Evolutionary conservation across 768 basidiomycete genomes (phyloP).

Genomic region (Mycena floridula): DNA sequence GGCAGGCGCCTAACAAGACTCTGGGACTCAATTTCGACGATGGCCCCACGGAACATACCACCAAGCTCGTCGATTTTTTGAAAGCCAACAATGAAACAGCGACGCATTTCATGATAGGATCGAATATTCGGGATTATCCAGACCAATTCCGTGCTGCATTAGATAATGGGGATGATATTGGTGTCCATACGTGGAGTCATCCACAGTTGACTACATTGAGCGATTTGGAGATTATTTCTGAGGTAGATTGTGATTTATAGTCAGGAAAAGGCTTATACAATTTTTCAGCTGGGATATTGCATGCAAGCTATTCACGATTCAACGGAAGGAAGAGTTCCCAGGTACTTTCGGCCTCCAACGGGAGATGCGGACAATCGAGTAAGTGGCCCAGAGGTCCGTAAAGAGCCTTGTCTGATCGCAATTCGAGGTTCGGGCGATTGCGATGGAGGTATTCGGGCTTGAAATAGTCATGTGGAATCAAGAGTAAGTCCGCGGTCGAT

Average conservation of each 20-base stretch:
- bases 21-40: slow-evolving; percentile 75
- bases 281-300: slow-evolving; percentile 67
- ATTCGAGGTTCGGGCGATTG: neutral
- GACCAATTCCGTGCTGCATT: slow-evolving; percentile 50
- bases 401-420: neutral
- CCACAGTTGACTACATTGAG: slow-evolving; percentile 75
- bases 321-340: slow-evolving; percentile 63
- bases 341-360: slow-evolving; percentile 84
- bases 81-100: slow-evolving; percentile 53
- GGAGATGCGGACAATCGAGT: slow-evolving; percentile 84
- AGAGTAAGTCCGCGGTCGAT: slow-evolving; percentile 50
- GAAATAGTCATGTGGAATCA: slow-evolving; percentile 85
- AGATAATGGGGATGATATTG: slow-evolving; percentile 38
- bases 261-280: slow-evolving; percentile 2
- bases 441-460: slow-evolving; percentile 58
- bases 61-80: slow-evolving; percentile 60
- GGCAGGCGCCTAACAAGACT: slow-evolving; percentile 70
- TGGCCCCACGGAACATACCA: slow-evolving; percentile 56
- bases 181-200: slow-evolving; percentile 65
- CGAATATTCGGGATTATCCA: slow-evolving; percentile 60
- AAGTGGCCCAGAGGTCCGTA: slow-evolving; percentile 65
- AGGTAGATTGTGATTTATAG: slow-evolving; percentile 28
- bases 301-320: slow-evolving; percentile 73
- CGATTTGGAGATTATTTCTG: slow-evolving; percentile 65
- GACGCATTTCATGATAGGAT: slow-evolving; percentile 73